Evolutionary conservation across 495 filamentous ascomycete genomes (phyloP).

Genomic region (Apodospora peruviana): DNA sequence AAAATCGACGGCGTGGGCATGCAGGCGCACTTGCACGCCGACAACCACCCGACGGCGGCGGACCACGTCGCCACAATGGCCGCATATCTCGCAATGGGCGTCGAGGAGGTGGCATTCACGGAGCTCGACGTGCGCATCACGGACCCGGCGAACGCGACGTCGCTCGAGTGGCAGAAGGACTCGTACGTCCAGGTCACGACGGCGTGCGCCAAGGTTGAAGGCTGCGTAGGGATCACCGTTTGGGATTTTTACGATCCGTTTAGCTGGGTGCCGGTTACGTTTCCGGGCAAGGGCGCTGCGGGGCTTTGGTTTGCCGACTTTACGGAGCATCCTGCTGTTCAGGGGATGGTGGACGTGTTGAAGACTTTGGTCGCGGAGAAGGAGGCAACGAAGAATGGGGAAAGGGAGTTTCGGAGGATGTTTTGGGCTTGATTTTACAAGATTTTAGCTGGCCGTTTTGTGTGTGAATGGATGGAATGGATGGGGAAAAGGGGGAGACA

Average conservation of each 20-base stretch:
- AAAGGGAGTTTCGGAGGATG: neutral
- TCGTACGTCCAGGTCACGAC: conserved; percentile 49
- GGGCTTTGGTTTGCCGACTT: conserved; percentile 48
- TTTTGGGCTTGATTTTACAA: neutral
- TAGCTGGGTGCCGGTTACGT: conserved; percentile 55
- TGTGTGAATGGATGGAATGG: too few species aligned
- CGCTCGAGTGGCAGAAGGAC: conserved; percentile 49
- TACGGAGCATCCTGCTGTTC: conserved; percentile 51
- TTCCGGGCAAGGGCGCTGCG: conserved; percentile 49
- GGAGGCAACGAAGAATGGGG: too few species aligned
- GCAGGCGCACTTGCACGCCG: conserved; percentile 57
- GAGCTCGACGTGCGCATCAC: conserved; percentile 57
- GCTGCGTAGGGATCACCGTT: conserved; percentile 63
- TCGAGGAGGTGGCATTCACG: conserved; percentile 57
- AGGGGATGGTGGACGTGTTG: conserved; percentile 20
- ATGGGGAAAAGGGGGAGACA: too few species aligned
- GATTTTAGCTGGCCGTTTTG: too few species aligned
- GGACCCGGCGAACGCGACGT: conserved; percentile 38
- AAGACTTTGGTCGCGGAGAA: neutral
- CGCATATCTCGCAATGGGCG: conserved; percentile 43
- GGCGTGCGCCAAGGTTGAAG: conserved; percentile 53
- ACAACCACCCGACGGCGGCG: conserved; percentile 41
- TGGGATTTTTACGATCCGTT: conserved; percentile 56
- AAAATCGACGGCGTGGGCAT: conserved; percentile 63
- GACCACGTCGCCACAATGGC: conserved; percentile 45